A percentile compares a stretch with the other conserved stretches of the same genome.
phyloP scores from a whole-genome alignment of 202 grass and related monocot species.

The Carex sylvatica region DNA sequence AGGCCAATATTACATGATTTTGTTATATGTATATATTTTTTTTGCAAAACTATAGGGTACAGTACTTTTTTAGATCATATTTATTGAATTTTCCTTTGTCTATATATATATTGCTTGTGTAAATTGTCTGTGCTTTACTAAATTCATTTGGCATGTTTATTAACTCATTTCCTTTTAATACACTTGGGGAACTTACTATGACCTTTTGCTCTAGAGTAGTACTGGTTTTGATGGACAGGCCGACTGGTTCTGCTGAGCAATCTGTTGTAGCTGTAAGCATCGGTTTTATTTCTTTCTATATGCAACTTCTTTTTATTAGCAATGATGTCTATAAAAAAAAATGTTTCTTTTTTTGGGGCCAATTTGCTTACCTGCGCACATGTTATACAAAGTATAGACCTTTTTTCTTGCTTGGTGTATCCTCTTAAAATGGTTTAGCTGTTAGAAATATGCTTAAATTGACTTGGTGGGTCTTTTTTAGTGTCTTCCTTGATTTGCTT shows the following conservation, averaged over 20 bases:
- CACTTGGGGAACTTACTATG: not conserved
- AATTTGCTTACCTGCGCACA: not conserved
- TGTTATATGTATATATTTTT: not conserved
- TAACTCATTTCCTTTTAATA: not conserved
- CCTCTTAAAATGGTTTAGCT: not conserved
- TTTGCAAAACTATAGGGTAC: not conserved
- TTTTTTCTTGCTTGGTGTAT: not conserved
- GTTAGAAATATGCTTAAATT: not conserved
- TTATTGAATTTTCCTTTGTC: not conserved
- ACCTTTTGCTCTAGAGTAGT: not conserved
- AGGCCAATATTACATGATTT: not conserved
- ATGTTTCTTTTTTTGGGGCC: not conserved
- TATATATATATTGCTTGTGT: not conserved
- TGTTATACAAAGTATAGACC: not conserved
- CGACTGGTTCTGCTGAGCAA: not conserved
- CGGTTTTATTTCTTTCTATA: not conserved
- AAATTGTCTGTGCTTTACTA: not conserved
- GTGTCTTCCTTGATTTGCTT: not conserved
- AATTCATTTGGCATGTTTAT: not conserved
- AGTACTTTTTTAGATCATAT: not conserved
- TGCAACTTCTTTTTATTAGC: not conserved
- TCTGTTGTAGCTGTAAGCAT: not conserved
- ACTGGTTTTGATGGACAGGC: not conserved
- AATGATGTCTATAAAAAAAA: not conserved
- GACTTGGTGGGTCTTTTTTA: not conserved